Evolutionary conservation across 2,329 filamentous ascomycete genomes (phyloP).

Genomic region (Venturiaceae sp.): DNA sequence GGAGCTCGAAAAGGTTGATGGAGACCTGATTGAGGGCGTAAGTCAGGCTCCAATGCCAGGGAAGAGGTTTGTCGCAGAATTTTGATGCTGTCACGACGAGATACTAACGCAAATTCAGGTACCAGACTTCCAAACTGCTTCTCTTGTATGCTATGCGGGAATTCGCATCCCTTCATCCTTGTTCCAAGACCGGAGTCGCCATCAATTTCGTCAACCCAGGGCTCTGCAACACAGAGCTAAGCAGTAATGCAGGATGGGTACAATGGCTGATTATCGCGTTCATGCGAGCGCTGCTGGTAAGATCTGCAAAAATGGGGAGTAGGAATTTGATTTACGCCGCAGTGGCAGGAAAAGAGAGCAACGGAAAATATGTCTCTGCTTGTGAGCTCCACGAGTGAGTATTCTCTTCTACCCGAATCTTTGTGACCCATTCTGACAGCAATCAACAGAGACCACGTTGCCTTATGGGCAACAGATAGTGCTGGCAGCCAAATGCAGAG

Average conservation of each 20-base stretch:
- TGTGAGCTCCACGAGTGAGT: not conserved
- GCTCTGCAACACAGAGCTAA: not conserved
- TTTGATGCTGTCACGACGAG: not conserved
- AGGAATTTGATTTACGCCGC: conserved; percentile 9
- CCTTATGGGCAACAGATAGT: not conserved
- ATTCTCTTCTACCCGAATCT: too few relatives aligned
- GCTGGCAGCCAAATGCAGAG: not conserved
- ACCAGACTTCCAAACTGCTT: conserved; percentile 1
- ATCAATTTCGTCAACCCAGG: conserved; percentile 7
- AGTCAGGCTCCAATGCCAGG: not conserved
- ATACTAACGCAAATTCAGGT: not conserved
- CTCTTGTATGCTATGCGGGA: not conserved
- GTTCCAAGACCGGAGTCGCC: not conserved
- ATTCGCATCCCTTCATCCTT: not conserved
- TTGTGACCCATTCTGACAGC: too few relatives aligned
- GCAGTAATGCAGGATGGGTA: not conserved
- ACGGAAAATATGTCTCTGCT: conserved; percentile 5
- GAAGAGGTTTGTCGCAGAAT: not conserved
- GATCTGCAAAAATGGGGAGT: conserved; percentile 6
- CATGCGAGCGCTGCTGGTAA: not conserved
- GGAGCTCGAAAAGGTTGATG: not conserved
- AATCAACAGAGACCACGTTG: too few relatives aligned
- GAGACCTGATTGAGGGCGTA: not conserved
- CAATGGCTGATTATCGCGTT: not conserved
- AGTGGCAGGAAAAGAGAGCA: not conserved